Evolutionary conservation across 2,329 filamentous ascomycete genomes (phyloP).

Genomic region (Talaromyces rugulosus): DNA sequence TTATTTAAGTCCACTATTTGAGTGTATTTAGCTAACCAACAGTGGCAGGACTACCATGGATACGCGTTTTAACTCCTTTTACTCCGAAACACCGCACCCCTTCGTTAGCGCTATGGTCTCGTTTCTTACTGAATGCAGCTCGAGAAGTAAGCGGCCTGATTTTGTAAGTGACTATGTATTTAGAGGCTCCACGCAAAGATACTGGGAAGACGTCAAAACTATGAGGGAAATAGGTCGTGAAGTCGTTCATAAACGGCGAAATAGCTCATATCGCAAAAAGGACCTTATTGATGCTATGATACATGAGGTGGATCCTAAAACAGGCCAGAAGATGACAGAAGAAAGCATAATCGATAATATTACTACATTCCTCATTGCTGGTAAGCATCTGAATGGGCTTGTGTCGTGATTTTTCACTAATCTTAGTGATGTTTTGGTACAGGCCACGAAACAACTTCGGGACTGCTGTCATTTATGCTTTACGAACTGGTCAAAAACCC

Average conservation of each 20-base stretch:
- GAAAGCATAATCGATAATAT: neutral
- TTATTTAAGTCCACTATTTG: neutral
- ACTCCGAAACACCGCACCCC: neutral
- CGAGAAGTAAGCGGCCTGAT: neutral
- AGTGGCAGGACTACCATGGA: neutral
- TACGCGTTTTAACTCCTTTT: neutral
- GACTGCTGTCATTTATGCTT: neutral
- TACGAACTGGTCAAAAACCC: neutral
- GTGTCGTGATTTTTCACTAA: neutral
- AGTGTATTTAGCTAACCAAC: neutral
- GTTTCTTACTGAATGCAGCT: neutral
- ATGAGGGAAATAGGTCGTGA: neutral
- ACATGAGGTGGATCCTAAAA: neutral
- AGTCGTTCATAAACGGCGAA: neutral
- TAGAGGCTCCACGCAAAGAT: neutral
- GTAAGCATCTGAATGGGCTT: neutral
- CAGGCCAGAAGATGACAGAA: neutral
- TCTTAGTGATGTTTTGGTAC: neutral
- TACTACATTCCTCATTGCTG: neutral
- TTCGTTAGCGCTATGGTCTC: neutral
- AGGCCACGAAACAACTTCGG: slow-evolving; percentile 3
- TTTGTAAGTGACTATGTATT: neutral
- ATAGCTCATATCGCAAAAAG: neutral
- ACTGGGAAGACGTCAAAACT: neutral
- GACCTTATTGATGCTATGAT: neutral